A percentile compares a stretch with the other conserved stretches of the same genome.
phyloP scores from a whole-genome alignment of 805 yeast genomes.

The Maudiozyma serrabonitensis region DNA sequence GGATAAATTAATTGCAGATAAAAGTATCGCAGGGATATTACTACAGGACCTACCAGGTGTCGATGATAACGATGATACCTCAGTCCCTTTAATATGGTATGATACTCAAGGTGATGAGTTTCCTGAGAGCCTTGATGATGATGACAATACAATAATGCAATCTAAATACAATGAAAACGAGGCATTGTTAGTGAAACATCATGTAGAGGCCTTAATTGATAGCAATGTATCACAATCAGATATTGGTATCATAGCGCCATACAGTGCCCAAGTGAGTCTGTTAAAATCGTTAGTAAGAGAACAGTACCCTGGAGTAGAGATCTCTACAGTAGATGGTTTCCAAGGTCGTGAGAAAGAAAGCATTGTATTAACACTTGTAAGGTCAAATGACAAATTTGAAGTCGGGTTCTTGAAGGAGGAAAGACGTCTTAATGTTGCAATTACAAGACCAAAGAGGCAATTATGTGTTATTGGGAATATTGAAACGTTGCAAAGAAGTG shows the following conservation, averaged over 20 bases:
- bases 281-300: slow-evolving; percentile 40
- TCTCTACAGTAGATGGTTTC: slow-evolving; percentile 90
- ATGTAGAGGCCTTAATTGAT: slow-evolving; percentile 41
- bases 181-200: slow-evolving; percentile 47
- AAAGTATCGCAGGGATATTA: slow-evolving; percentile 41
- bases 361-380: slow-evolving; percentile 67
- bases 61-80: slow-evolving; percentile 44
- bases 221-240: slow-evolving; percentile 44
- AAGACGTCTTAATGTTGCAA: slow-evolving; percentile 83
- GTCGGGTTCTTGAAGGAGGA: slow-evolving; percentile 78
- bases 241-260: slow-evolving; percentile 87
- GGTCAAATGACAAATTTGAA: slow-evolving; percentile 61
- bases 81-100: slow-evolving; percentile 60
- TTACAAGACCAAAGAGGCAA: slow-evolving; percentile 82
- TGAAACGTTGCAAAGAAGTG: slow-evolving; percentile 46
- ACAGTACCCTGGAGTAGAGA: slow-evolving; percentile 44
- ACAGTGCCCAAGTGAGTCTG: slow-evolving; percentile 71
- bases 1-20: slow-evolving; percentile 52
- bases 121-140: slow-evolving; percentile 43
- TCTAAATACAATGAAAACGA: slow-evolving; percentile 69
- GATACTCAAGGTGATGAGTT: slow-evolving; percentile 90
- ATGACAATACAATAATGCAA: slow-evolving; percentile 3
- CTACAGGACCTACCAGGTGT: slow-evolving; percentile 48
- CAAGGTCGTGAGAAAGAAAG: slow-evolving; percentile 94
- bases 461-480: slow-evolving; percentile 80